Conservation (phyloP, 345 rosid species). For the Lenwebbia sp. region DNA sequence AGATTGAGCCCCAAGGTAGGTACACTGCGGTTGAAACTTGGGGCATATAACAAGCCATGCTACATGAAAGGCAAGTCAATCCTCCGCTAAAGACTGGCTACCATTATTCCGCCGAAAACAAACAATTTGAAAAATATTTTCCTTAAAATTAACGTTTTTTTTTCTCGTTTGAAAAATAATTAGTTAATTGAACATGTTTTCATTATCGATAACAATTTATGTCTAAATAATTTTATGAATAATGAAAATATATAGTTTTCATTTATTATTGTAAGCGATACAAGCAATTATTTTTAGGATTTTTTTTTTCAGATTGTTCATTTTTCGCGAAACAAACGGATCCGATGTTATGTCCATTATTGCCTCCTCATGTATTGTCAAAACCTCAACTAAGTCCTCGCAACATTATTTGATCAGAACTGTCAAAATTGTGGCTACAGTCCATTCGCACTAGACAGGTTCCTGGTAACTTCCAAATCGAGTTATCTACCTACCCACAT, state of each 20-base stretch:
- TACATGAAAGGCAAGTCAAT: not conserved
- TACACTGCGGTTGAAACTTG: not conserved
- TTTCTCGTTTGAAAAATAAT: no score
- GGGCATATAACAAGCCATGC: not conserved
- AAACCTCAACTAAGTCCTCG: not conserved
- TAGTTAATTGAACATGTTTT: no score
- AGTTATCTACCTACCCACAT: not conserved
- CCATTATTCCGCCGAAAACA: no score
- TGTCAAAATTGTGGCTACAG: not conserved
- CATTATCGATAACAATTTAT: no score
- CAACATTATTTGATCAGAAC: not conserved
- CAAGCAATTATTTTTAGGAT: no score
- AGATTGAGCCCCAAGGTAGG: not conserved
- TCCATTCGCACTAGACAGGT: not conserved
- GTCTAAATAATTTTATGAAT: no score
- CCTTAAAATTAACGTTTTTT: no score
- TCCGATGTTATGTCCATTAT: not conserved
- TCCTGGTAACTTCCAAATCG: not conserved
- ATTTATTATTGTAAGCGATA: no score
- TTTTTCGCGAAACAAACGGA: no score
- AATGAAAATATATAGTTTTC: no score
- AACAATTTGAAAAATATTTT: no score
- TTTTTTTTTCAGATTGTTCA: no score
- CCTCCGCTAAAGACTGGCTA: not conserved
- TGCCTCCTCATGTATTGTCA: not conserved